Percentiles rank a stretch among this genome's conserved stretches.
phyloP scores from a whole-genome alignment of 352 stramenopile genomes.

The Pythium grandisporangium region DNA sequence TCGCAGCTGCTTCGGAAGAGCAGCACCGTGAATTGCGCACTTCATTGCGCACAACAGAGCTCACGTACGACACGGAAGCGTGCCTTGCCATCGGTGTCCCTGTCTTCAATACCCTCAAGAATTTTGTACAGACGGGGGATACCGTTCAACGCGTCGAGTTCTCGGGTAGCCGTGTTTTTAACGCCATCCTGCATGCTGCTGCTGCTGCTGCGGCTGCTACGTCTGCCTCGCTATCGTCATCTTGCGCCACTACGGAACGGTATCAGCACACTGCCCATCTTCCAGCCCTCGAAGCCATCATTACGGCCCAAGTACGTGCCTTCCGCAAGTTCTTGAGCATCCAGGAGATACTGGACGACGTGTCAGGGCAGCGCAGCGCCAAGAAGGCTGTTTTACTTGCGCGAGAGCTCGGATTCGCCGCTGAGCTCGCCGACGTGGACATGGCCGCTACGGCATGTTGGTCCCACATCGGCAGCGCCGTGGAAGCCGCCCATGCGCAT shows the following conservation, averaged over 20 bases:
- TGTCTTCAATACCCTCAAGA: slow-evolving; percentile 90
- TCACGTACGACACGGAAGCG: slow-evolving; percentile 83
- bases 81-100: slow-evolving; percentile 82
- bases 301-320: slow-evolving; percentile 50
- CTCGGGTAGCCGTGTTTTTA: slow-evolving; percentile 83
- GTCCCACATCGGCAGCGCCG: slow-evolving; percentile 28
- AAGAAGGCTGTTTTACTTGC: slow-evolving; percentile 90
- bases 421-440: slow-evolving; percentile 61
- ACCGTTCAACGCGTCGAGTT: slow-evolving; percentile 86
- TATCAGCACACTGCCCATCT: too few species aligned
- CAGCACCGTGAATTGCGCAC: slow-evolving; percentile 71
- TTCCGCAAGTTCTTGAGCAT: slow-evolving; percentile 43
- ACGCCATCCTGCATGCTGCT: slow-evolving; percentile 63
- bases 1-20: slow-evolving; percentile 57
- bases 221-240: slow-evolving; percentile 5
- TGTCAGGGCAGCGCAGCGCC: slow-evolving; percentile 83
- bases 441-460: slow-evolving; percentile 37
- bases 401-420: slow-evolving; percentile 87
- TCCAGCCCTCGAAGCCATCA: slow-evolving; percentile 59
- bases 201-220: too few species aligned
- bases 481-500: slow-evolving; percentile 8
- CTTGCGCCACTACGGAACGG: too few species aligned
- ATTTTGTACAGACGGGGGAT: slow-evolving; percentile 90
- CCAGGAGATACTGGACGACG: slow-evolving; percentile 87
- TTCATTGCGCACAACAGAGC: slow-evolving; percentile 72